These are phyloP conservation scores for Fusarium sp. DNA, from an alignment of 2,329 filamentous ascomycete genomes.

Conservation along the genomic window DNA sequence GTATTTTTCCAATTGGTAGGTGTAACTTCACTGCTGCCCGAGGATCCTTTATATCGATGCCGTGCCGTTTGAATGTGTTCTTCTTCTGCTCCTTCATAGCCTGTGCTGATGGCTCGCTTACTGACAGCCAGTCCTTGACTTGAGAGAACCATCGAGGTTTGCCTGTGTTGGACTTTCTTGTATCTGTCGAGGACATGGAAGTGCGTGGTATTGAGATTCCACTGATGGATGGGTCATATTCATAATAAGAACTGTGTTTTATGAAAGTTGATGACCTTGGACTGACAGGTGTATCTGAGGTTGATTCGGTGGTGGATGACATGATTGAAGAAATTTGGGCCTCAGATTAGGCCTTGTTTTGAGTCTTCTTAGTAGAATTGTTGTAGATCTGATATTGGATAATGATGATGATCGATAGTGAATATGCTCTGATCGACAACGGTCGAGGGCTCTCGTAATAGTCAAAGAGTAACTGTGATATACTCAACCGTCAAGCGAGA, in stretches of 20 bases:
- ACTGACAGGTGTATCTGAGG: slow-evolving; percentile 14
- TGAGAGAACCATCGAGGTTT: slow-evolving; percentile 56
- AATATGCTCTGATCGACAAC: background rate
- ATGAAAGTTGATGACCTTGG: slow-evolving; percentile 28
- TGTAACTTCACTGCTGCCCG: slow-evolving; percentile 60
- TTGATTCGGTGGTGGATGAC: slow-evolving; percentile 15
- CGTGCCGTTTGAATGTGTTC: slow-evolving; percentile 58
- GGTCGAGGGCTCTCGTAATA: background rate
- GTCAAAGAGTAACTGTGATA: background rate
- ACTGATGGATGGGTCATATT: slow-evolving; percentile 43
- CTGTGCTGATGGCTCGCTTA: slow-evolving; percentile 63
- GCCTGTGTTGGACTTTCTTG: slow-evolving; percentile 46
- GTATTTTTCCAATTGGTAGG: slow-evolving; percentile 59
- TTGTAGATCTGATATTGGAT: background rate
- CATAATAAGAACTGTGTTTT: slow-evolving; percentile 37
- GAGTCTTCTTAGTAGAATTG: background rate
- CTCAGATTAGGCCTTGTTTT: background rate
- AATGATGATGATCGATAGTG: background rate
- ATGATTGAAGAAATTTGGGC: slow-evolving; percentile 12
- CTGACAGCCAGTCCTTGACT: slow-evolving; percentile 62
- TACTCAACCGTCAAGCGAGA: background rate
- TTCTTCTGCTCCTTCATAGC: slow-evolving; percentile 62
- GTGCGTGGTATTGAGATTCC: slow-evolving; percentile 36
- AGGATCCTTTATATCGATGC: slow-evolving; percentile 59
- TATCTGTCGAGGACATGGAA: slow-evolving; percentile 25